A percentile compares a stretch with the other conserved stretches of the same genome.
These are phyloP conservation scores for Colletotrichum lupini DNA, from an alignment of 2,329 filamentous ascomycete species.

Conservation along the genomic window DNA sequence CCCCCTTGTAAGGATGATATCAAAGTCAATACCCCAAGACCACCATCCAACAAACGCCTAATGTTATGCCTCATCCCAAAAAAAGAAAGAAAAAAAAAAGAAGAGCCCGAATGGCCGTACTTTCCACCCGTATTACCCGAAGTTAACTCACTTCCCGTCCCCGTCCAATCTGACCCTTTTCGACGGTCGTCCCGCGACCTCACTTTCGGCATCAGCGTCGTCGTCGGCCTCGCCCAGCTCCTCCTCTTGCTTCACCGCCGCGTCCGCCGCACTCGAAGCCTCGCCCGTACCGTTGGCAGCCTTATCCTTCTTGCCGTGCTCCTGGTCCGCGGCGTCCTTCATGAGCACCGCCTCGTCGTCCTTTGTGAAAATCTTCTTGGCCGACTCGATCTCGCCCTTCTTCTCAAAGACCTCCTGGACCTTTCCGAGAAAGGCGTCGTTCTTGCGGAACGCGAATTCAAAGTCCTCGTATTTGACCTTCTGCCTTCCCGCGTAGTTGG, in stretches of 20 bases:
- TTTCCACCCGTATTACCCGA: not conserved
- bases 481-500: constrained; percentile 86
- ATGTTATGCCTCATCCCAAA: constrained; percentile 26
- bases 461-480: constrained; percentile 99
- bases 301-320: constrained; percentile 51
- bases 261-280: constrained; percentile 41
- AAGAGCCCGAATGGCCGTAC: not conserved
- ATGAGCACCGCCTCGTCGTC: constrained; percentile 73
- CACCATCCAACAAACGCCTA: constrained; percentile 17
- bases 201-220: constrained; percentile 50
- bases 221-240: constrained; percentile 65
- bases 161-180: constrained; percentile 28
- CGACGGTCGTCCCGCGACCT: constrained; percentile 38
- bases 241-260: constrained; percentile 55
- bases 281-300: constrained; percentile 37
- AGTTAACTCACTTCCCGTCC: constrained; percentile 17
- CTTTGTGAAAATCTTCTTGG: constrained; percentile 79
- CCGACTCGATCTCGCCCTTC: constrained; percentile 86
- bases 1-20: not conserved
- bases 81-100: not conserved
- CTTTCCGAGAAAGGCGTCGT: constrained; percentile 86
- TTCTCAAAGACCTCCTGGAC: constrained; percentile 91
- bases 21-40: not conserved
- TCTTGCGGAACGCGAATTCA: constrained; percentile 89
- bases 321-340: constrained; percentile 60